Conservation (phyloP, 495 filamentous ascomycete species). For the Penicillium daleae region DNA sequence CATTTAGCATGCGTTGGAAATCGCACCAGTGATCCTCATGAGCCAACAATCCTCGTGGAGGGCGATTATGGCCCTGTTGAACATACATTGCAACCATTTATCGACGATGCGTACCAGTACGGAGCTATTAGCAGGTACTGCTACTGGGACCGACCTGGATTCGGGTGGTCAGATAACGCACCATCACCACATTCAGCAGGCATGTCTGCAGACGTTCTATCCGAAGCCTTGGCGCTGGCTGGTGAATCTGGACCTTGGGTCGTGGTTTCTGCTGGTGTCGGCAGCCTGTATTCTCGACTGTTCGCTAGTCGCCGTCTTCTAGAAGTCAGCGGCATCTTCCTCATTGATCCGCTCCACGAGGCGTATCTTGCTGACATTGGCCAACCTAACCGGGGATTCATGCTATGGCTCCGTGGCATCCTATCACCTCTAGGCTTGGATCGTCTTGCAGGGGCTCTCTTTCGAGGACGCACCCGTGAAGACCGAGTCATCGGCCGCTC, state of each 20-base stretch:
- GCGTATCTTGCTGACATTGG: constrained; percentile 72
- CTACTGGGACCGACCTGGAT: constrained; percentile 91
- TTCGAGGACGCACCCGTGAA: constrained; percentile 75
- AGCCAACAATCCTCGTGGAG: constrained; percentile 77
- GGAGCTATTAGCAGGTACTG: constrained; percentile 86
- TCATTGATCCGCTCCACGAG: constrained; percentile 88
- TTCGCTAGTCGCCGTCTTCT: constrained; percentile 78
- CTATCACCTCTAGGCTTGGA: constrained; percentile 86
- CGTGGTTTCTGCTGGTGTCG: constrained; percentile 71
- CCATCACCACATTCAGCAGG: constrained; percentile 91
- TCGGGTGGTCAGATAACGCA: constrained; percentile 90
- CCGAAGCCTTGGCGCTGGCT: constrained; percentile 78
- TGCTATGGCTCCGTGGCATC: constrained; percentile 81
- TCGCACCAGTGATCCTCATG: constrained; percentile 47
- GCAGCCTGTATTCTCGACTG: constrained; percentile 85
- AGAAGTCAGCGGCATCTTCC: constrained; percentile 74
- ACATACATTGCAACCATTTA: constrained; percentile 68
- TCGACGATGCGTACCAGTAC: constrained; percentile 64
- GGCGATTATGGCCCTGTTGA: constrained; percentile 80
- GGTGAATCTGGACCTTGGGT: constrained; percentile 88
- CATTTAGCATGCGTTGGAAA: constrained; percentile 85
- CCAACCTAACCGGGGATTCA: constrained; percentile 71
- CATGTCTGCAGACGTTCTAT: constrained; percentile 83
- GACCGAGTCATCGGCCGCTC: constrained; percentile 81
- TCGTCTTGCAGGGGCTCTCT: constrained; percentile 73